Conservation (phyloP, 2,329 filamentous ascomycete species). For the Calcarisporium arbuscula region DNA sequence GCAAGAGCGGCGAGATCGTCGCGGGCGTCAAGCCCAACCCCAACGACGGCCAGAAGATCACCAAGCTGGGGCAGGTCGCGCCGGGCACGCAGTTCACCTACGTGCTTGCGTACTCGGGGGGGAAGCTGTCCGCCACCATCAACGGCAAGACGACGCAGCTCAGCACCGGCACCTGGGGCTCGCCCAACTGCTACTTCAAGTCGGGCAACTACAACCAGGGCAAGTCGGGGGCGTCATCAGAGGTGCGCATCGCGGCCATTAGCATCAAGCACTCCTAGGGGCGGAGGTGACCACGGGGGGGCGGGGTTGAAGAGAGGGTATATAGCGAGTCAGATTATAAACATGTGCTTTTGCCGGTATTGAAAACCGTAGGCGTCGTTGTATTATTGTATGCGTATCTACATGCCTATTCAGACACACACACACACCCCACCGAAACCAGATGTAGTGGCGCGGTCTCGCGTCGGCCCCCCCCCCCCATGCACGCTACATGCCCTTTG, state of each 20-base stretch:
- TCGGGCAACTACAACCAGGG: conserved; percentile 32
- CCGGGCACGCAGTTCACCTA: conserved; percentile 30
- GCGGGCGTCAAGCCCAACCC: conserved; percentile 29
- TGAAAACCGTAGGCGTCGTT: no score
- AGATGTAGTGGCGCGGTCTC: no score
- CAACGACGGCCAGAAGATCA: conserved; percentile 24
- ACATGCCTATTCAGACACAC: no score
- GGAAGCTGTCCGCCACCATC: conserved; percentile 24
- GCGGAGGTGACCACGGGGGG: no score
- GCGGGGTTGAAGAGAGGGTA: no score
- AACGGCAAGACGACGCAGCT: conserved; percentile 21
- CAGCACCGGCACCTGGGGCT: conserved; percentile 20
- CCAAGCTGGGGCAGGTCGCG: conserved; percentile 26
- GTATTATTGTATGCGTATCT: no score
- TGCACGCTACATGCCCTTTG: conserved; percentile 33
- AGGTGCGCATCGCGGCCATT: conserved; percentile 19
- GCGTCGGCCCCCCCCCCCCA: no score
- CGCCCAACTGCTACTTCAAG: conserved; percentile 30
- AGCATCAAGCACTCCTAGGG: conserved; percentile 10
- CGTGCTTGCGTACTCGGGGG: conserved; percentile 29
- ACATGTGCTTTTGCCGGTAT: no score
- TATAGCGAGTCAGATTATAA: no score
- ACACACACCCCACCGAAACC: no score
- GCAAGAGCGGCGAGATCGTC: conserved; percentile 22
- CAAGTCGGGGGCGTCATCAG: conserved; percentile 15